Evolutionary conservation across 2,329 filamentous ascomycete genomes (phyloP).

Genomic region (Hypoxylon rubiginosum): DNA sequence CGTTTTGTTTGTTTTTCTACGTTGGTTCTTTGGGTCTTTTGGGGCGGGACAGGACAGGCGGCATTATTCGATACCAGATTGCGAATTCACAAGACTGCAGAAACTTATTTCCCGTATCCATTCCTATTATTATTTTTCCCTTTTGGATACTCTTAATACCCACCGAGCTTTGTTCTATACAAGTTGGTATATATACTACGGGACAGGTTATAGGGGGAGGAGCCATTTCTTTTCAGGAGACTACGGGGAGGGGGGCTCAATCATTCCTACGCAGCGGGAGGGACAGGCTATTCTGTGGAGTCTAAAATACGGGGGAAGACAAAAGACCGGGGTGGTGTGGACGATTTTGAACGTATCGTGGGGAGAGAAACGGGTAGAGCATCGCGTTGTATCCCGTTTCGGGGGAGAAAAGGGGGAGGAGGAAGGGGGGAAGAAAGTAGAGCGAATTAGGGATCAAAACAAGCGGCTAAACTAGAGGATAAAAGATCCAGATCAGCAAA

Average conservation of each 20-base stretch:
- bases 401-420: conserved; percentile 29
- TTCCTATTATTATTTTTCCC: conserved; percentile 6
- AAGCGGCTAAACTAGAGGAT: conserved; percentile 41
- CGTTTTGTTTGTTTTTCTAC: conserved; percentile 17
- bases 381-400: conserved; percentile 31
- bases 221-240: conserved; percentile 25
- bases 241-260: conserved; percentile 8
- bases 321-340: conserved; percentile 22
- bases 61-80: conserved; percentile 40
- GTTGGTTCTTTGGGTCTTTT: conserved; percentile 18
- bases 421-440: conserved; percentile 3
- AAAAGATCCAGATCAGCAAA: conserved; percentile 32
- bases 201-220: conserved; percentile 20
- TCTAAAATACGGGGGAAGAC: conserved; percentile 32
- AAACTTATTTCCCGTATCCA: conserved; percentile 30
- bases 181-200: conserved; percentile 32
- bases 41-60: not conserved
- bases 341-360: conserved; percentile 26
- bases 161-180: conserved; percentile 25
- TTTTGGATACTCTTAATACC: conserved; percentile 35
- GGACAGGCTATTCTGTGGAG: conserved; percentile 30
- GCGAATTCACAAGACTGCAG: conserved; percentile 40
- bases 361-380: conserved; percentile 28
- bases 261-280: conserved; percentile 24
- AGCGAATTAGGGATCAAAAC: conserved; percentile 26